phyloP scores from a whole-genome alignment of 2,329 filamentous ascomycete genomes.

The Fusarium decemcellulare region DNA sequence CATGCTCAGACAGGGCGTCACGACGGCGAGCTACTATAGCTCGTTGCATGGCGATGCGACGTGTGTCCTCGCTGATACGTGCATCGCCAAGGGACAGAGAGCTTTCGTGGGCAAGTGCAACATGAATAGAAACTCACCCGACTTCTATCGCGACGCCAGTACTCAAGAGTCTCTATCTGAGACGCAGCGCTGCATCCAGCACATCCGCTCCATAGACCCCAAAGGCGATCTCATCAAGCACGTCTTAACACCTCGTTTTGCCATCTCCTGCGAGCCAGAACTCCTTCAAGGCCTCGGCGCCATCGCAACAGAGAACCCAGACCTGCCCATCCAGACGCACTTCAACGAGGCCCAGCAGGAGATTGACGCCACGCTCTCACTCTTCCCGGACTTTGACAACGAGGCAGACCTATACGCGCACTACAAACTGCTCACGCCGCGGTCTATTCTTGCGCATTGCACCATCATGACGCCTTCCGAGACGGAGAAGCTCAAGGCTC shows the following conservation, averaged over 20 bases:
- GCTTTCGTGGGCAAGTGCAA: conserved; percentile 75
- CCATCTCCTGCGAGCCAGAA: conserved; percentile 70
- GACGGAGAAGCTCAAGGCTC: conserved; percentile 59
- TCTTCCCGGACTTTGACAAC: conserved; percentile 69
- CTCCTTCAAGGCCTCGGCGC: conserved; percentile 69
- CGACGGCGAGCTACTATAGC: conserved; percentile 73
- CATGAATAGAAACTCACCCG: conserved; percentile 70
- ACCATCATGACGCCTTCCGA: conserved; percentile 73
- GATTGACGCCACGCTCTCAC: conserved; percentile 64
- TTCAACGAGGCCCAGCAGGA: conserved; percentile 77
- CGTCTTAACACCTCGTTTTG: conserved; percentile 72
- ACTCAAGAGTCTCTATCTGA: conserved; percentile 63
- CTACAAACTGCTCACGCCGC: conserved; percentile 67
- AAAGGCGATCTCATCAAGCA: conserved; percentile 59
- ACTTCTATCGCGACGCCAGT: conserved; percentile 65
- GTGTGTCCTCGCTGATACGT: conserved; percentile 68
- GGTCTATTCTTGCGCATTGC: conserved; percentile 77
- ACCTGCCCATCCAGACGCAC: conserved; percentile 74
- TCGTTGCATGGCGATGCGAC: conserved; percentile 71
- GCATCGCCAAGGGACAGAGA: conserved; percentile 67
- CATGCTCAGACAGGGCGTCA: conserved; percentile 73
- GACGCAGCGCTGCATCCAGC: conserved; percentile 64
- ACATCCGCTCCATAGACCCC: conserved; percentile 63
- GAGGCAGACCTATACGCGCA: conserved; percentile 73
- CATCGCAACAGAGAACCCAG: conserved; percentile 62